Evolutionary conservation across 768 basidiomycete genomes (phyloP).

Genomic region (Sarcodon sp.): DNA sequence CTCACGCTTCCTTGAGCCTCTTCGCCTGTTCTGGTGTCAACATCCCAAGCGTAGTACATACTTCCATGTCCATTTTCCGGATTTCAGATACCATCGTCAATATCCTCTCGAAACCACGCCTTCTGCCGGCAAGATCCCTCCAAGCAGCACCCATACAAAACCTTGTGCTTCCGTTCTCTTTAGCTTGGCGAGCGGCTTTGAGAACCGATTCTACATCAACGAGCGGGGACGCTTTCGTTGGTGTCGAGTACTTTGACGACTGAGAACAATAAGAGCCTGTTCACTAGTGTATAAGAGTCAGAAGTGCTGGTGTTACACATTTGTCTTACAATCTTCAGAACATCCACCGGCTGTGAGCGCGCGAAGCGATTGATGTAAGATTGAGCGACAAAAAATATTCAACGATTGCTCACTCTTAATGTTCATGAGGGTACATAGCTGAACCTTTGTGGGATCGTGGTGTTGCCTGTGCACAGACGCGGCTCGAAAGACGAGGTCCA

Average conservation of each 20-base stretch:
- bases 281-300: conserved; percentile 4
- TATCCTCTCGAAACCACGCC: conserved; percentile 88
- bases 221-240: conserved; percentile 79
- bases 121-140: conserved; percentile 88
- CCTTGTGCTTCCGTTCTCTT: conserved; percentile 91
- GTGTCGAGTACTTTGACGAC: conserved; percentile 83
- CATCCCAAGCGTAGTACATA: conserved; percentile 98
- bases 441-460: conserved; percentile 84
- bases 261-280: conserved; percentile 96
- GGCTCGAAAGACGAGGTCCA: conserved; percentile 83
- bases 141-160: conserved; percentile 99
- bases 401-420: conserved; percentile 72
- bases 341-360: conserved; percentile 73
- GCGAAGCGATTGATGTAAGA: conserved; percentile 15
- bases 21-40: conserved; percentile 85
- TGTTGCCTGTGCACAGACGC: conserved; percentile 74
- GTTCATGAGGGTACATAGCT: conserved; percentile 96
- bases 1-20: conserved; percentile 87
- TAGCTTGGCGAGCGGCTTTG: conserved; percentile 85
- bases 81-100: conserved; percentile 84
- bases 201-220: conserved; percentile 88
- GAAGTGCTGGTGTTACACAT: not conserved
- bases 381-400: conserved; percentile 71
- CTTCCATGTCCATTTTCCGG: conserved; percentile 97
- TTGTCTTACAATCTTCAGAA: conserved; percentile 78